Conservation (phyloP, 768 basidiomycete genomes). For the Mycena leptocephala region DNA sequence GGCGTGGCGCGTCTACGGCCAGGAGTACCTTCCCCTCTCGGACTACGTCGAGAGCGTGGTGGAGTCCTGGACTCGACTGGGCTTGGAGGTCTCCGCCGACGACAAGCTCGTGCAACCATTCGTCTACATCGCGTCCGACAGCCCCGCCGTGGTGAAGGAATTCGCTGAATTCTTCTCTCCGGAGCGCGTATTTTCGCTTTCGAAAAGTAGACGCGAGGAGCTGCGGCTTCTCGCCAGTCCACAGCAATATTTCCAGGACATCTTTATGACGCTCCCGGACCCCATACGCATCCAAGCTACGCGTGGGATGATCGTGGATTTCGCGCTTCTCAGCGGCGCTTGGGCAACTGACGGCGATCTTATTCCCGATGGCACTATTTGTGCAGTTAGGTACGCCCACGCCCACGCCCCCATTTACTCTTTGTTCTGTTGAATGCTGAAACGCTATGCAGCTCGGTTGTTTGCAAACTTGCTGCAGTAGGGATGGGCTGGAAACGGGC, state of each 20-base stretch:
- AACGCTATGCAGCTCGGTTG: constrained; percentile 63
- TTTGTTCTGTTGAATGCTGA: constrained; percentile 1
- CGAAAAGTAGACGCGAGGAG: constrained; percentile 56
- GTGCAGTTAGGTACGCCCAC: constrained; percentile 66
- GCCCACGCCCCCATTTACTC: constrained; percentile 32
- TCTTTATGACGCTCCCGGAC: constrained; percentile 60
- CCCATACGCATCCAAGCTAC: constrained; percentile 66
- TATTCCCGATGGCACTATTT: constrained; percentile 68
- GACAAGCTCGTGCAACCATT: constrained; percentile 48
- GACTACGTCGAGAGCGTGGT: constrained; percentile 64
- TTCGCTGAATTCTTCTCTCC: constrained; percentile 59
- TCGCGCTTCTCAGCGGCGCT: constrained; percentile 75
- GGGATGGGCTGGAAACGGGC: constrained; percentile 77
- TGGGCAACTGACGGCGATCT: constrained; percentile 67
- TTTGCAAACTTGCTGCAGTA: constrained; percentile 73
- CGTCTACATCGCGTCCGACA: constrained; percentile 77
- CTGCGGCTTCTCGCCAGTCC: constrained; percentile 67
- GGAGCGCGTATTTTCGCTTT: constrained; percentile 62
- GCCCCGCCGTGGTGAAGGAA: constrained; percentile 59
- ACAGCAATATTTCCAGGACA: constrained; percentile 68
- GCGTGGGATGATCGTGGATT: constrained; percentile 78
- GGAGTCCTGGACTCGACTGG: constrained; percentile 58
- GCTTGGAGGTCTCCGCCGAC: constrained; percentile 33
- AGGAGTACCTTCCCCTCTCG: constrained; percentile 63
- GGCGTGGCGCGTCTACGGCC: constrained; percentile 59